Conservation (phyloP, 768 basidiomycete genomes). For the Mycena metata region DNA sequence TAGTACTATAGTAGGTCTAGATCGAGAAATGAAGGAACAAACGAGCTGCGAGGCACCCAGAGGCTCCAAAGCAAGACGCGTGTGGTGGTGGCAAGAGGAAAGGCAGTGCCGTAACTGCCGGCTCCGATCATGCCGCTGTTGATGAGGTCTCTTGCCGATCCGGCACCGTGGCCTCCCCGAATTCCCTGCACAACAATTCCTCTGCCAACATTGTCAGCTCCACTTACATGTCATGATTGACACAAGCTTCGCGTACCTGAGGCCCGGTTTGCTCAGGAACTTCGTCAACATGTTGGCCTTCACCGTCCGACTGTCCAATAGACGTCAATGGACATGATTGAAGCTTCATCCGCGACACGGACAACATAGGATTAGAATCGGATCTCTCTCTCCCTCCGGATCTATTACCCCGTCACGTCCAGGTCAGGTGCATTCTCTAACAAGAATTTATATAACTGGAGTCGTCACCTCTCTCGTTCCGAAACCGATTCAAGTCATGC, state of each 20-base stretch:
- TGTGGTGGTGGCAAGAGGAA: too few species aligned
- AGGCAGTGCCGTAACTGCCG: too few species aligned
- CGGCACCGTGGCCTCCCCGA: too few species aligned
- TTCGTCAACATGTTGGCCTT: slow-evolving; percentile 15
- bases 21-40: too few species aligned
- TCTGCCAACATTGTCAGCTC: too few species aligned
- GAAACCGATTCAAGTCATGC: slow-evolving; percentile 22
- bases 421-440: slow-evolving; percentile 21
- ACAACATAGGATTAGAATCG: slow-evolving; percentile 12
- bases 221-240: too few species aligned
- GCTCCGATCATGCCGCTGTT: too few species aligned
- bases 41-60: too few species aligned
- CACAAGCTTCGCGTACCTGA: slow-evolving; percentile 10
- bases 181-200: too few species aligned
- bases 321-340: slow-evolving; percentile 1
- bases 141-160: too few species aligned
- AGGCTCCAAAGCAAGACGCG: too few species aligned
- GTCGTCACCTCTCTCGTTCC: slow-evolving; percentile 13
- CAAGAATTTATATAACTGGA: slow-evolving; percentile 20
- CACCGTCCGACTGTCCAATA: slow-evolving; percentile 17
- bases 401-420: slow-evolving; percentile 10
- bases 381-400: slow-evolving; percentile 9
- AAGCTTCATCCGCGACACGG: slow-evolving; percentile 1
- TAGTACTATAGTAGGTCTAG: too few species aligned
- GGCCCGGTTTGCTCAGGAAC: slow-evolving; percentile 21